These are phyloP conservation scores for Mucor circinelloides DNA, from an alignment of 371 early-diverging fungal species.

Conservation along the genomic window DNA sequence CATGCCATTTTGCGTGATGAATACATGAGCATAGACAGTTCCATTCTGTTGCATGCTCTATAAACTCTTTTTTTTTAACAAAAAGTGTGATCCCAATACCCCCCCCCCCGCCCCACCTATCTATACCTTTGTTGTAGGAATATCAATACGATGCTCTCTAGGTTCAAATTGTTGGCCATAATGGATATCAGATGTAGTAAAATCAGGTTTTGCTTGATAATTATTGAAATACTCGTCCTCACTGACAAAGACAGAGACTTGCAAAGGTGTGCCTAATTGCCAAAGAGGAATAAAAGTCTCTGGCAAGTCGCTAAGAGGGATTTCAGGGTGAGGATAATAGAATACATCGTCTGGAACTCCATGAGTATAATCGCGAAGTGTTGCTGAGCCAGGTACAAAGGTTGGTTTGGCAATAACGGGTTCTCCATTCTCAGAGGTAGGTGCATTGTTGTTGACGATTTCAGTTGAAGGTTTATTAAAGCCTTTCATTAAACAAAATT, in stretches of 20 bases:
- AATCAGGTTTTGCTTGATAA: slow-evolving; percentile 55
- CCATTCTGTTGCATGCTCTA: slow-evolving; percentile 80
- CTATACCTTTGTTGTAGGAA: slow-evolving; percentile 50
- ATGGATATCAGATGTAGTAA: slow-evolving; percentile 58
- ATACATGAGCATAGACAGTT: slow-evolving; percentile 82
- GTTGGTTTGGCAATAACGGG: neutral
- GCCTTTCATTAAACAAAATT: neutral
- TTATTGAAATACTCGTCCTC: slow-evolving; percentile 57
- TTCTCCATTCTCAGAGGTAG: slow-evolving; percentile 1
- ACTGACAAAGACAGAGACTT: slow-evolving; percentile 56
- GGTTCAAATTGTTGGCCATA: slow-evolving; percentile 62
- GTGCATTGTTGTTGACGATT: neutral
- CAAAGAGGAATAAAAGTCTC: slow-evolving; percentile 44
- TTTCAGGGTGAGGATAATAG: slow-evolving; percentile 37
- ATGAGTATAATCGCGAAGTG: slow-evolving; percentile 33
- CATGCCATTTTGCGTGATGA: slow-evolving; percentile 55
- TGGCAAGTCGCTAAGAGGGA: slow-evolving; percentile 36
- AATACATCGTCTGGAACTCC: slow-evolving; percentile 38
- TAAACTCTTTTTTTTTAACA: slow-evolving; percentile 3
- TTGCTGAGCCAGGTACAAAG: slow-evolving; percentile 2
- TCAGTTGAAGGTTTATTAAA: neutral
- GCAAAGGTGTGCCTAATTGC: slow-evolving; percentile 37
- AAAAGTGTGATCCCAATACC: no score
- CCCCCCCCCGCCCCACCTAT: no score
- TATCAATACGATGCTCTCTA: slow-evolving; percentile 41